phyloP scores from a whole-genome alignment of 2,329 filamentous ascomycete genomes.

The Penicillium olsonii region DNA sequence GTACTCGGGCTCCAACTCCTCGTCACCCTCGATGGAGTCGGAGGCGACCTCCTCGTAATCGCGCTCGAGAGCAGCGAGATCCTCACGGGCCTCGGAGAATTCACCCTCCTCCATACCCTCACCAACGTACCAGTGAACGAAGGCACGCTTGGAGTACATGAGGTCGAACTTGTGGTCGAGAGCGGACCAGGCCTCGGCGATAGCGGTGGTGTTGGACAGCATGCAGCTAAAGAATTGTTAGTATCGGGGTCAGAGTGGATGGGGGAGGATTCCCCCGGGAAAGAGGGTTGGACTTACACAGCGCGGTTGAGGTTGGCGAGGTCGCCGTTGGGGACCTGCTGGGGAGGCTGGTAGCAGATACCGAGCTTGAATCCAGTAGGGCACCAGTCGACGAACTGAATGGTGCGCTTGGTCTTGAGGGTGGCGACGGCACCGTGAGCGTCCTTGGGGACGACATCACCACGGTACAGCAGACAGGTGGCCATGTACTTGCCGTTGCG shows the following conservation, averaged over 20 bases:
- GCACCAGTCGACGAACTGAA: slow-evolving; percentile 99
- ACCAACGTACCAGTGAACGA: slow-evolving; percentile 99
- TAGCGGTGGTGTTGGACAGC: slow-evolving; percentile 91
- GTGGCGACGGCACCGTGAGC: slow-evolving; percentile 88
- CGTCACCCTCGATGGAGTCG: slow-evolving; percentile 78
- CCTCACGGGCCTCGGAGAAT: slow-evolving; percentile 98
- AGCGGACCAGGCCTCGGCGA: slow-evolving; percentile 96
- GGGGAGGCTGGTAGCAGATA: slow-evolving; percentile 98
- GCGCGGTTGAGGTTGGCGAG: slow-evolving; percentile 97
- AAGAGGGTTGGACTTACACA: slow-evolving; percentile 66
- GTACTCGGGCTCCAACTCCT: slow-evolving; percentile 88
- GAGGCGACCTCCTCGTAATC: slow-evolving; percentile 99
- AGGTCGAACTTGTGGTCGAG: slow-evolving; percentile 98
- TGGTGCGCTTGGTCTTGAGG: slow-evolving; percentile 98
- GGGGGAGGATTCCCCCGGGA: neutral
- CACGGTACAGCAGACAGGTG: slow-evolving; percentile 95
- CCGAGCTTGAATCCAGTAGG: slow-evolving; percentile 99
- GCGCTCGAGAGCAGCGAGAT: slow-evolving; percentile 94
- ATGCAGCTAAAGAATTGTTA: slow-evolving; percentile 69
- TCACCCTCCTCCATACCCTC: slow-evolving; percentile 99
- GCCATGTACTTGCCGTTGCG: slow-evolving; percentile 99
- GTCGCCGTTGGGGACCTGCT: slow-evolving; percentile 95
- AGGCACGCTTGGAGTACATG: slow-evolving; percentile 99
- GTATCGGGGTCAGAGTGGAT: slow-evolving; percentile 7
- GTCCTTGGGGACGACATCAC: slow-evolving; percentile 96